Base-by-base conservation (phyloP, 371 early-diverging fungal species). In the Mucor velutinosus region DNA sequence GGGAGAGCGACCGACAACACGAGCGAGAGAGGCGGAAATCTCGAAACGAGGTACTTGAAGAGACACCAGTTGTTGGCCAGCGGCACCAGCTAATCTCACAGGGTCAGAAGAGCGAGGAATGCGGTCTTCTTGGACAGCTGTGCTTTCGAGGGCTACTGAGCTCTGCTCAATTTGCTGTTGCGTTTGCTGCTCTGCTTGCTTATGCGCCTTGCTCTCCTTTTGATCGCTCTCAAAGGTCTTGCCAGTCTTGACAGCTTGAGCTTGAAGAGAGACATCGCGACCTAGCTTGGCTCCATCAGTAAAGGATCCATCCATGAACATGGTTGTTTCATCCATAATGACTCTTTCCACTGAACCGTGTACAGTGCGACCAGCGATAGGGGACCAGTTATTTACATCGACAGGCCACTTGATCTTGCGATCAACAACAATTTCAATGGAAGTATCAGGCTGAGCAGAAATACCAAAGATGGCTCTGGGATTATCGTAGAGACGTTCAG, bases 401-500 rank as follows among this genome's bases (percentile, higher is more conserved):
- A 67, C 76, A 23, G 73, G 69, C 74, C 78, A 83, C 51, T 65
- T 53, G 27, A 75, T 70, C 30, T 75, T 65, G 37, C 91, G 87
- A 60, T 89, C 92, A 41, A 90, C 79, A 69, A 92, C 93, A 58
- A 95, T 85, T 80, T 98, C 98, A 37, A 98, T 83, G 59, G 89
- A 93, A 12, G 97, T 95, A 66, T 96, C 96, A 15, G 89, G 80
- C 77, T 97, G 95, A 60, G 90, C 85, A 23, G 94, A 90, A 7
- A 97, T 76, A 39, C 91, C 90, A 76, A 98, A 94, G 85, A 98
- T 95, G 57, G 86, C 81, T 65, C 89, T 86, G n/a, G 98, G 98
- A 78, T 95, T 95, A 23, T 86, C 88, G 79, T 93, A 87, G 57
- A 96, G 70, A 45, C 92, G 87, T 53, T 84, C 78, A 33, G 87